These are phyloP conservation scores for Irpex sp. DNA, from an alignment of 1,284 basidiomycete species.

Conservation along the genomic window DNA sequence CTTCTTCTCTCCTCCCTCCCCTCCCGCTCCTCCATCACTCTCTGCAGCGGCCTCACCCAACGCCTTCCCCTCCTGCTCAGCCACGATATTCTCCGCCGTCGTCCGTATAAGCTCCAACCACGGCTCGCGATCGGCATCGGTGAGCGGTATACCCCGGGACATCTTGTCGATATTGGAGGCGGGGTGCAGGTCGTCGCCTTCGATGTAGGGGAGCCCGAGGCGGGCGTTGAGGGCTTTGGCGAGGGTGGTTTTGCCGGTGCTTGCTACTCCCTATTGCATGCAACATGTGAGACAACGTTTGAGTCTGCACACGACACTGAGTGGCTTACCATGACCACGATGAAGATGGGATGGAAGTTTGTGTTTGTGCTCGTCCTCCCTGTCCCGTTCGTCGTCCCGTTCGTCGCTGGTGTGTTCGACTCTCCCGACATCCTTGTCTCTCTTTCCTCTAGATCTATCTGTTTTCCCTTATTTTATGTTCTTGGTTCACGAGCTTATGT, in stretches of 20 bases:
- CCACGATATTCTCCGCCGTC: constrained; percentile 50
- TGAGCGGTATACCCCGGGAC: constrained; percentile 75
- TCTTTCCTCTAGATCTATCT: background rate
- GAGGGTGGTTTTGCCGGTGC: constrained; percentile 88
- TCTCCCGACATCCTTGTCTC: background rate
- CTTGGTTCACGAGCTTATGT: too few relatives aligned
- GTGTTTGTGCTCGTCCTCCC: background rate
- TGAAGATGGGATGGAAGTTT: constrained; percentile 27
- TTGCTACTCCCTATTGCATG: constrained; percentile 63
- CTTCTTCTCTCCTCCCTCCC: constrained; percentile 9
- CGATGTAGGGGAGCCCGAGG: constrained; percentile 74
- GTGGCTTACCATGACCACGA: constrained; percentile 45
- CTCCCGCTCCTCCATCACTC: constrained; percentile 10
- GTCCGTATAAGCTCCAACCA: constrained; percentile 79
- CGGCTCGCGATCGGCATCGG: constrained; percentile 80
- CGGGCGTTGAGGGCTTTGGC: constrained; percentile 60
- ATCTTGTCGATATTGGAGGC: constrained; percentile 85
- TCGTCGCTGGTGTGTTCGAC: background rate
- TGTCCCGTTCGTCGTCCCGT: background rate
- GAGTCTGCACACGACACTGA: constrained; percentile 1
- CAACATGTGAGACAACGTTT: background rate
- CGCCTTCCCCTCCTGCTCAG: constrained; percentile 18
- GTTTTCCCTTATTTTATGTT: background rate
- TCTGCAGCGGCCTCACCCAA: constrained; percentile 10
- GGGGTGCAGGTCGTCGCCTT: constrained; percentile 91